phyloP scores from a whole-genome alignment of 257 asterid species.

The Solanum infundibuliforme region DNA sequence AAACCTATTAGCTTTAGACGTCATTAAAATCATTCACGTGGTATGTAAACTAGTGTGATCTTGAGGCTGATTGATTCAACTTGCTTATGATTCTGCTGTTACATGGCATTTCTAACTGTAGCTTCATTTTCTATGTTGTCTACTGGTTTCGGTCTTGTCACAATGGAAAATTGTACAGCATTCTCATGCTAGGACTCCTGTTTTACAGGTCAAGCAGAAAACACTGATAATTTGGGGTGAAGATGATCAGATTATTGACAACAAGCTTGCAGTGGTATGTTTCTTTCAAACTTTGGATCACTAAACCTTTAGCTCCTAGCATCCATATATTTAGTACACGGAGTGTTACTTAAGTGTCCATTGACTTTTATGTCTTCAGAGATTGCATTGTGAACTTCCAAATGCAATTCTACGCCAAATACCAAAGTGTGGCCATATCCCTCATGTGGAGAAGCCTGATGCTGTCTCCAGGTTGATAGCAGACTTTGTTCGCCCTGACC shows the following conservation, averaged over 20 bases:
- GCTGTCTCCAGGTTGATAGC: slow-evolving; percentile 54
- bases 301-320: not conserved
- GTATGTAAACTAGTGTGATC: not conserved
- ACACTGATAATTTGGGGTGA: slow-evolving; percentile 94
- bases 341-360: not conserved
- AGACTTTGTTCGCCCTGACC: slow-evolving; percentile 35
- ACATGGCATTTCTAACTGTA: not conserved
- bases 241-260: slow-evolving; percentile 75
- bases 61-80: not conserved
- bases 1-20: not conserved
- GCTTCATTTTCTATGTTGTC: not conserved
- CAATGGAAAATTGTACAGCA: not conserved
- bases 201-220: slow-evolving; percentile 67
- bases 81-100: not conserved
- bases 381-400: slow-evolving; percentile 69
- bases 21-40: not conserved
- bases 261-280: slow-evolving; percentile 71
- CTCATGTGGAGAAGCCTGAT: slow-evolving; percentile 82
- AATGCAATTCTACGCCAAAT: slow-evolving; percentile 63
- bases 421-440: slow-evolving; percentile 84
- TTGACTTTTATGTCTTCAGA: slow-evolving; percentile 23
- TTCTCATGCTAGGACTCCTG: not conserved
- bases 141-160: not conserved
- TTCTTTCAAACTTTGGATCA: not conserved
- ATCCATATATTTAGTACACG: not conserved